A percentile compares a stretch with the other conserved stretches of the same genome.
Conservation (phyloP, 2,329 filamentous ascomycete genomes). For the Colletotrichum lindemuthianum region DNA sequence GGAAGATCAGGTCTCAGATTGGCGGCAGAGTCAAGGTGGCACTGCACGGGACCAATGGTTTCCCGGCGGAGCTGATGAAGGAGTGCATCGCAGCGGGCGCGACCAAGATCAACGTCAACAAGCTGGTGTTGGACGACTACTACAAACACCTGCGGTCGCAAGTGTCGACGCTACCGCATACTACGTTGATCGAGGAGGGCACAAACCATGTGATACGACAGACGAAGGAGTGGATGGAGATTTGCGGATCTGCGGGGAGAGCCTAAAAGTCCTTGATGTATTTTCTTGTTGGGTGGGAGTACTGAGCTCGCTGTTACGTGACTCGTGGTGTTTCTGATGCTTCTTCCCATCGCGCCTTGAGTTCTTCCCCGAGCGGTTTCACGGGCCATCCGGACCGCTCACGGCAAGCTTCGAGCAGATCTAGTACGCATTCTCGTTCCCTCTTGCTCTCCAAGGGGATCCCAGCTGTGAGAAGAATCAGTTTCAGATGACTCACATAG, state of each 20-base stretch:
- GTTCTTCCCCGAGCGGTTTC: conserved; percentile 21
- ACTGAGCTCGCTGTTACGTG: too few relatives aligned
- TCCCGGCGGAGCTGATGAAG: conserved; percentile 52
- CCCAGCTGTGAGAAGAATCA: conserved; percentile 6
- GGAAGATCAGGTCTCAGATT: conserved; percentile 14
- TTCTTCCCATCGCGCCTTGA: conserved; percentile 17
- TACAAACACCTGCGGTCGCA: conserved; percentile 49
- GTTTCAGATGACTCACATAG: too few relatives aligned
- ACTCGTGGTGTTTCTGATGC: too few relatives aligned
- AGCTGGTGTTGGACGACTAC: conserved; percentile 51
- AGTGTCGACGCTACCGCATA: conserved; percentile 42
- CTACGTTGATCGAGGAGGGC: conserved; percentile 50
- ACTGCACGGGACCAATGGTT: conserved; percentile 61
- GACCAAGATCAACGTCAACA: conserved; percentile 61
- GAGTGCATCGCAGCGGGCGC: conserved; percentile 57
- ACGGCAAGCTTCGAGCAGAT: conserved; percentile 17
- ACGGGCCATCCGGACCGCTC: conserved; percentile 27
- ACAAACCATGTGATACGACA: conserved; percentile 41
- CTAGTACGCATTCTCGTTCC: conserved; percentile 8
- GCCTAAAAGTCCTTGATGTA: not conserved
- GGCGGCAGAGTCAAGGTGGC: conserved; percentile 43
- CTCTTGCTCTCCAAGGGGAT: conserved; percentile 17
- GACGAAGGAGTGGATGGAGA: conserved; percentile 25
- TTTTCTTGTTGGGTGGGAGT: too few relatives aligned
- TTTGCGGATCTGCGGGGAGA: conserved; percentile 20